Percentiles rank a stretch among this genome's conserved stretches.
phyloP scores from a whole-genome alignment of 1,284 basidiomycete genomes.

The Pseudozyma pruni region DNA sequence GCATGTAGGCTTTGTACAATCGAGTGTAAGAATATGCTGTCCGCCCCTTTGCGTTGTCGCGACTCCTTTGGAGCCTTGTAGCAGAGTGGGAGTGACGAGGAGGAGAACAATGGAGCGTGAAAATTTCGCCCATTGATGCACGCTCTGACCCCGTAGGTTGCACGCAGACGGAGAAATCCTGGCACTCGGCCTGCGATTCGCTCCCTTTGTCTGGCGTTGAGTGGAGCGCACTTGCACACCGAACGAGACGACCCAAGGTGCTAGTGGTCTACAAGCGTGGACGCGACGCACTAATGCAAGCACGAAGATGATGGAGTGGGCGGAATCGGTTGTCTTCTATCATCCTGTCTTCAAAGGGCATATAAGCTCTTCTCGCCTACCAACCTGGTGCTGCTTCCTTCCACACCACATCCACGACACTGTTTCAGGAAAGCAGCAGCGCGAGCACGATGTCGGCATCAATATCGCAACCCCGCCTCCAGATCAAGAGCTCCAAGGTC shows the following conservation, averaged over 20 bases:
- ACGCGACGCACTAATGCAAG: too few species aligned
- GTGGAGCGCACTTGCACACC: background rate
- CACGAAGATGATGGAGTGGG: too few species aligned
- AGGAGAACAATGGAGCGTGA: conserved; percentile 1
- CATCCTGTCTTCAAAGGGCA: too few species aligned
- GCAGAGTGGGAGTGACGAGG: background rate
- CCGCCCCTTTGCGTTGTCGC: background rate
- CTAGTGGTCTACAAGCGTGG: too few species aligned
- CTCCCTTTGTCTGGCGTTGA: background rate
- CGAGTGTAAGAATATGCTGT: background rate
- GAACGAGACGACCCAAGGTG: too few species aligned
- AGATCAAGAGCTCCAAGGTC: conserved; percentile 11
- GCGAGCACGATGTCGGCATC: background rate
- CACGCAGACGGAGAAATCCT: background rate
- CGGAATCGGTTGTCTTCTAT: too few species aligned
- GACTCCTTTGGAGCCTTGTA: too few species aligned
- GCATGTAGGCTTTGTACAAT: too few species aligned
- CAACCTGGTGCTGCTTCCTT: background rate
- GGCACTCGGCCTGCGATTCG: background rate
- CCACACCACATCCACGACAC: background rate
- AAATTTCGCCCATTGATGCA: conserved; percentile 5
- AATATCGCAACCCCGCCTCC: conserved; percentile 1
- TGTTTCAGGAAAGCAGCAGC: background rate
- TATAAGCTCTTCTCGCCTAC: too few species aligned
- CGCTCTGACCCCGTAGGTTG: conserved; percentile 7